Conservation (phyloP, 2,329 filamentous ascomycete species). For the Orbilia blumenaviensis region DNA sequence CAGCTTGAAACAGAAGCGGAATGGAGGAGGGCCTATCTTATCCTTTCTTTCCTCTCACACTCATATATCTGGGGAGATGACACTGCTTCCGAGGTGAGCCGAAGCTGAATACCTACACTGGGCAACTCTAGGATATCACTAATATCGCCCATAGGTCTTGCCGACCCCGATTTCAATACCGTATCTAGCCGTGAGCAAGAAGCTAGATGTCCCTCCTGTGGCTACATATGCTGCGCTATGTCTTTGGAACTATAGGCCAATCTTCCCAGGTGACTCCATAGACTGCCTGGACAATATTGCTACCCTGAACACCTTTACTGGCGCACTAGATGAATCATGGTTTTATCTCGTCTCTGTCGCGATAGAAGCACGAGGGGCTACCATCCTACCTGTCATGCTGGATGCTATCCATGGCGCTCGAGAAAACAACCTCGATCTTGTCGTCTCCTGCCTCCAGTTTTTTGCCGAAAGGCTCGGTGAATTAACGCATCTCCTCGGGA, state of each 20-base stretch:
- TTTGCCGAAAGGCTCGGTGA: constrained; percentile 92
- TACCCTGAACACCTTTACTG: constrained; percentile 89
- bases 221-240: constrained; percentile 92
- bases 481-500: constrained; percentile 77
- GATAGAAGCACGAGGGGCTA: constrained; percentile 89
- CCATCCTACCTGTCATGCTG: constrained; percentile 87
- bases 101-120: constrained; percentile 31
- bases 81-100: constrained; percentile 72
- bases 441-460: constrained; percentile 77
- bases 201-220: constrained; percentile 86
- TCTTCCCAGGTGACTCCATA: constrained; percentile 82
- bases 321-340: constrained; percentile 96
- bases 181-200: constrained; percentile 77
- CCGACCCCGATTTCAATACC: constrained; percentile 85
- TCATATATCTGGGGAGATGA: constrained; percentile 90
- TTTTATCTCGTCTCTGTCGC: constrained; percentile 96
- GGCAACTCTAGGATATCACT: neutral
- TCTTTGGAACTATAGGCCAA: constrained; percentile 95
- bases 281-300: constrained; percentile 87
- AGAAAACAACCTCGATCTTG: constrained; percentile 72
- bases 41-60: constrained; percentile 82
- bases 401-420: constrained; percentile 83
- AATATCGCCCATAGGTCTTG: constrained; percentile 65
- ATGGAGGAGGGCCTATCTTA: constrained; percentile 86
- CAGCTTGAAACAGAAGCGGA: constrained; percentile 84